phyloP scores from a whole-genome alignment of 257 asterid genomes.

The Scutellaria galericulata region DNA sequence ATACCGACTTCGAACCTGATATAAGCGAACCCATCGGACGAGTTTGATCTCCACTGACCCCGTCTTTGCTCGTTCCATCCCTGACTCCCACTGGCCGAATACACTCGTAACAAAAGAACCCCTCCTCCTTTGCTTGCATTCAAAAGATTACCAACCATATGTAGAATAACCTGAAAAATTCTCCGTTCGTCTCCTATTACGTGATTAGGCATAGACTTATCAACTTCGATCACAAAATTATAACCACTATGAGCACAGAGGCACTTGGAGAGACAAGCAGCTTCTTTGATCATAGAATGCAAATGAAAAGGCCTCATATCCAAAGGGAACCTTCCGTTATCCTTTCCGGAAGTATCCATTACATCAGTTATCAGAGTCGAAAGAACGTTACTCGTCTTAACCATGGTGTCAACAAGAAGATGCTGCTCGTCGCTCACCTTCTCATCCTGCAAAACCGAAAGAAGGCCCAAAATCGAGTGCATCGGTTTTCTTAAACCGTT shows the following conservation, averaged over 20 bases:
- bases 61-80: conserved; percentile 63
- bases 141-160: conserved; percentile 81
- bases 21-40: conserved; percentile 59
- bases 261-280: conserved; percentile 83
- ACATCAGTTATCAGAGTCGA: conserved; percentile 71
- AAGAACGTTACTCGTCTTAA: conserved; percentile 68
- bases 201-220: conserved; percentile 66
- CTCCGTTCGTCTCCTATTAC: conserved; percentile 87
- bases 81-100: conserved; percentile 53
- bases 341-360: conserved; percentile 69
- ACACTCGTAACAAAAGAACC: conserved; percentile 54
- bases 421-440: conserved; percentile 59
- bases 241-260: conserved; percentile 63
- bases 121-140: conserved; percentile 62
- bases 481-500: conserved; percentile 82
- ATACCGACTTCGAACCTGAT: conserved; percentile 66
- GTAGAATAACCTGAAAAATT: conserved; percentile 81
- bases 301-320: conserved; percentile 66
- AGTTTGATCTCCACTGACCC: conserved; percentile 67
- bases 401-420: conserved; percentile 68
- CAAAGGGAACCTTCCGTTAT: conserved; percentile 64
- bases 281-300: conserved; percentile 74
- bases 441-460: conserved; percentile 75
- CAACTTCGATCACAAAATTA: conserved; percentile 67
- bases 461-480: conserved; percentile 82